Evolutionary conservation across 1,139 yeast genomes (phyloP).

Genomic region (Saccharomycopsis hybrid): DNA sequence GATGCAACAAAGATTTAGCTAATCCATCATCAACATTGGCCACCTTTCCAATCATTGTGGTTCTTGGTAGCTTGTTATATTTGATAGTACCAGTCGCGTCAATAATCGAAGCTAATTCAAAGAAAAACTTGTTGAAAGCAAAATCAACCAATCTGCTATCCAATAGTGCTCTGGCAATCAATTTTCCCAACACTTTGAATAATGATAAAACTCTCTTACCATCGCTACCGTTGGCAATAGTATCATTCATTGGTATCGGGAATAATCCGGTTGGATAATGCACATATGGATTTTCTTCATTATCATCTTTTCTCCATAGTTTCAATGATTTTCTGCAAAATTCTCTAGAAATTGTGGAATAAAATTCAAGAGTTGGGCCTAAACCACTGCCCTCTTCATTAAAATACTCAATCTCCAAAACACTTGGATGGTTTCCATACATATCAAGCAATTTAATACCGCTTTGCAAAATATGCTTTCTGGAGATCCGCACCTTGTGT

Average conservation of each 20-base stretch:
- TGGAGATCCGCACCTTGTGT: conserved; percentile 72
- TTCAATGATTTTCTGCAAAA: conserved; percentile 50
- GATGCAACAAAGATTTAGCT: conserved; percentile 46
- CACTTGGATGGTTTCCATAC: conserved; percentile 75
- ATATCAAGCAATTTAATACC: conserved; percentile 73
- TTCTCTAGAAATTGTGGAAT: conserved; percentile 72
- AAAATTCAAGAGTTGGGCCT: conserved; percentile 94
- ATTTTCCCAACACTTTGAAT: conserved; percentile 69
- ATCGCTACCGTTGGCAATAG: conserved; percentile 30
- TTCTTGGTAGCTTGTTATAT: conserved; percentile 20
- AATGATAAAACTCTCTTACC: conserved; percentile 44
- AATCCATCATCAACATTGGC: conserved; percentile 52
- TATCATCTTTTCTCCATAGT: conserved; percentile 59
- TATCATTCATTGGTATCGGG: conserved; percentile 56
- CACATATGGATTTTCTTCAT: conserved; percentile 37
- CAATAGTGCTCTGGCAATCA: conserved; percentile 78
- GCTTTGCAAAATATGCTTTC: conserved; percentile 66
- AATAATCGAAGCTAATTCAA: conserved; percentile 38
- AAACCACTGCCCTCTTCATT: conserved; percentile 96
- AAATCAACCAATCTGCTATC: conserved; percentile 87
- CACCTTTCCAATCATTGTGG: conserved; percentile 39
- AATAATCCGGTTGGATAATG: conserved; percentile 51
- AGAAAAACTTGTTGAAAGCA: conserved; percentile 65
- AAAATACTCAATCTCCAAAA: conserved; percentile 80
- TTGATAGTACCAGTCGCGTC: conserved; percentile 23